phyloP scores from a whole-genome alignment of 129 eudicot species.

The Artemisia tridentata region DNA sequence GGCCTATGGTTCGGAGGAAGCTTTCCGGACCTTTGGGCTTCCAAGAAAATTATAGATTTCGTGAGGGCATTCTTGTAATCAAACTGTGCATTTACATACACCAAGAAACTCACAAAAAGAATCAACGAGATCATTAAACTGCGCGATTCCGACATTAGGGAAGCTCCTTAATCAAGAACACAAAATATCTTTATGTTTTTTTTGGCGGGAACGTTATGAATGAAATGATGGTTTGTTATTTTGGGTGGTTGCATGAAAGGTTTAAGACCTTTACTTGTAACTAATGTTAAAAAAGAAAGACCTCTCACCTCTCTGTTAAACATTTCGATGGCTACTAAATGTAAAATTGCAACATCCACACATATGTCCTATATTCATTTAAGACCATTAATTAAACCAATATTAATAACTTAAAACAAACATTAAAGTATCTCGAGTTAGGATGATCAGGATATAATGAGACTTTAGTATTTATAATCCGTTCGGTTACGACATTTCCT shows the following conservation, averaged over 20 bases:
- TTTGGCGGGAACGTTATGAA: conserved; percentile 31
- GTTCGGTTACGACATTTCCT: background rate
- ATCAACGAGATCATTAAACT: conserved; percentile 25
- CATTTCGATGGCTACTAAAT: conserved; percentile 26
- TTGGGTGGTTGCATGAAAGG: conserved; percentile 21
- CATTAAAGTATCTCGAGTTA: background rate
- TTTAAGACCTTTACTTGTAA: conserved; percentile 17
- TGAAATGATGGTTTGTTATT: conserved; percentile 23
- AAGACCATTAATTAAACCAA: conserved; percentile 22
- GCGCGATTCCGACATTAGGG: conserved; percentile 24
- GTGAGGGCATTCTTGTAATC: conserved; percentile 65
- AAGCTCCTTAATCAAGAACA: conserved; percentile 15
- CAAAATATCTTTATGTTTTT: background rate
- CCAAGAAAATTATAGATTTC: conserved; percentile 75
- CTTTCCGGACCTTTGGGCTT: conserved; percentile 88
- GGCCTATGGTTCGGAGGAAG: conserved; percentile 65
- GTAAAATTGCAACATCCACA: conserved; percentile 30
- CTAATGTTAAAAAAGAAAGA: conserved; percentile 18
- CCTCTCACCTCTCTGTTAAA: background rate
- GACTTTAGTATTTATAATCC: too few species aligned
- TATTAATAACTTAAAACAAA: conserved; percentile 5
- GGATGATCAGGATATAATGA: background rate
- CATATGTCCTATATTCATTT: conserved; percentile 30
- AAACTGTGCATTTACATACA: conserved; percentile 32
- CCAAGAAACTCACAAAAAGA: conserved; percentile 29